phyloP scores from a whole-genome alignment of 208 protist species.

The Trypanosoma brucei region DNA sequence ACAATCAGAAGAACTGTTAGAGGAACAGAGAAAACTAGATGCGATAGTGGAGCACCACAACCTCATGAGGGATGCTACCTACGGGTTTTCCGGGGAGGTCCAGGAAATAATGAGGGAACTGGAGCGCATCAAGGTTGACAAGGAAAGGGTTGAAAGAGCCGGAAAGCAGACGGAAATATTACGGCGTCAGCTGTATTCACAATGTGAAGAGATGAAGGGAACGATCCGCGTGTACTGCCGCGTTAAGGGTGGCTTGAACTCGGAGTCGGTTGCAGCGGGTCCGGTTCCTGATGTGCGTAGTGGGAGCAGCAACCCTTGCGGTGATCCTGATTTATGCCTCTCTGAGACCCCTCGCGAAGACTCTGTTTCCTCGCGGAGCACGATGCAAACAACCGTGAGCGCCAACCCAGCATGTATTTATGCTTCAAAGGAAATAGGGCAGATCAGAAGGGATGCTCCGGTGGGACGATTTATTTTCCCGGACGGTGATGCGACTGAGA shows the following conservation, averaged over 20 bases:
- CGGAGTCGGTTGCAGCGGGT: neutral
- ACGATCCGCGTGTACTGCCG: conserved; percentile 90
- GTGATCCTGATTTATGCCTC: neutral
- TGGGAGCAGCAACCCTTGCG: neutral
- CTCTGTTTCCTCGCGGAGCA: conserved; percentile 16
- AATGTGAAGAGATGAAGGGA: conserved; percentile 84
- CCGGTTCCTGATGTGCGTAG: neutral
- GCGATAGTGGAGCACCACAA: conserved; percentile 41
- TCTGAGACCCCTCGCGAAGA: conserved; percentile 11
- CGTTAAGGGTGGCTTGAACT: conserved; percentile 43
- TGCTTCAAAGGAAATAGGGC: neutral
- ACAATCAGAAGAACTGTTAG: conserved; percentile 16
- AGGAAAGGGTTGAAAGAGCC: conserved; percentile 20
- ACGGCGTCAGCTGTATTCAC: conserved; percentile 64
- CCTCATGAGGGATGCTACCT: conserved; percentile 51
- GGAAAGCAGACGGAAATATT: conserved; percentile 62
- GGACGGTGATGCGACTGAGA: conserved; percentile 1
- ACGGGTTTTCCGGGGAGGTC: conserved; percentile 71
- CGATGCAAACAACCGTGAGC: conserved; percentile 1
- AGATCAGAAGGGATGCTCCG: neutral
- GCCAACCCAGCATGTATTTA: neutral
- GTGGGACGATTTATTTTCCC: conserved; percentile 41
- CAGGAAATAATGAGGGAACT: conserved; percentile 58
- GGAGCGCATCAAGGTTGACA: conserved; percentile 33
- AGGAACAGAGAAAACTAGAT: conserved; percentile 18